phyloP scores from a whole-genome alignment of 1,284 basidiomycete genomes.

The Apiotrichum mycotoxinovorans region DNA sequence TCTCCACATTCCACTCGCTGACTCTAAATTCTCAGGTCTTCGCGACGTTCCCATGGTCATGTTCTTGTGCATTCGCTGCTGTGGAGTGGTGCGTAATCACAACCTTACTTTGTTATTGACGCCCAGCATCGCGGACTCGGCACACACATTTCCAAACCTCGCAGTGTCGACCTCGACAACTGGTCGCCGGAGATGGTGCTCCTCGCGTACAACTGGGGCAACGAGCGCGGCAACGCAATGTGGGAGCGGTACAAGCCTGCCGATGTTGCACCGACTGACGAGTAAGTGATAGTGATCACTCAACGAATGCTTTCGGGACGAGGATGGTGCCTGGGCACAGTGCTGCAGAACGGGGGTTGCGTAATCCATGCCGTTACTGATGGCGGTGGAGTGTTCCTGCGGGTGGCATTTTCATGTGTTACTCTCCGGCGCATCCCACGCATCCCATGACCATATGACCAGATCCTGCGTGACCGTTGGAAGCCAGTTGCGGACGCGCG shows the following conservation, averaged over 20 bases:
- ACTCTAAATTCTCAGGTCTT: slow-evolving; percentile 29
- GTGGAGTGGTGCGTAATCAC: slow-evolving; percentile 41
- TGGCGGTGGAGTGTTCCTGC: background rate
- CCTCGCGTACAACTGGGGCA: slow-evolving; percentile 49
- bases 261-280: slow-evolving; percentile 26
- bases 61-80: slow-evolving; percentile 56
- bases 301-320: too few relatives aligned
- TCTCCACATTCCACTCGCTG: background rate
- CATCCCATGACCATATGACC: too few relatives aligned
- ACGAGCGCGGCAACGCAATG: slow-evolving; percentile 45
- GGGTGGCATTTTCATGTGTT: too few relatives aligned
- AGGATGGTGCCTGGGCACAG: too few relatives aligned
- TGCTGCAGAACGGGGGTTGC: too few relatives aligned
- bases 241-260: slow-evolving; percentile 46
- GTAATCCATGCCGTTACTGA: background rate
- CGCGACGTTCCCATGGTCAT: slow-evolving; percentile 51
- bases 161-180: slow-evolving; percentile 54
- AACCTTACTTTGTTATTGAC: background rate
- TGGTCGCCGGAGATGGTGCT: slow-evolving; percentile 51
- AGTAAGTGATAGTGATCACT: too few relatives aligned
- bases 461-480: too few relatives aligned
- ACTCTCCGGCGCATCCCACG: background rate
- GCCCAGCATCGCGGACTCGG: slow-evolving; percentile 53
- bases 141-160: slow-evolving; percentile 54
- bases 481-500: too few relatives aligned